Percentiles rank a stretch among this genome's conserved stretches.
phyloP scores from a whole-genome alignment of 352 stramenopile species.

The Phytophthora pini region DNA sequence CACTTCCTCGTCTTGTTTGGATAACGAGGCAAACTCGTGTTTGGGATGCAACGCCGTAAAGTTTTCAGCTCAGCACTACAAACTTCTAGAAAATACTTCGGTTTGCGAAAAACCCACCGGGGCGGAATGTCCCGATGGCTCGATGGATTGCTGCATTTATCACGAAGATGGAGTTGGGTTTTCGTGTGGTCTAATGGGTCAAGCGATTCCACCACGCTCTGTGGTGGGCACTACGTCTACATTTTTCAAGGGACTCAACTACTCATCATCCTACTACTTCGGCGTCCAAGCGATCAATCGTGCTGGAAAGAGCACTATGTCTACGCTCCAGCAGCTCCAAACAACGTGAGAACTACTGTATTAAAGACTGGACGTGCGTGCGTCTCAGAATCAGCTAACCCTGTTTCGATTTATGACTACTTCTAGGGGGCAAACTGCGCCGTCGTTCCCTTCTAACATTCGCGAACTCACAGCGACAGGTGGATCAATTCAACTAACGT shows the following conservation, averaged over 20 bases:
- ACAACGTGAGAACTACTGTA: constrained; percentile 39
- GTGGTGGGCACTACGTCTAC: constrained; percentile 45
- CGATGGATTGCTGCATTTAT: constrained; percentile 52
- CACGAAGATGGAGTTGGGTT: constrained; percentile 17
- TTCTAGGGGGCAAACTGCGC: constrained; percentile 42
- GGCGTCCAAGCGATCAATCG: constrained; percentile 56
- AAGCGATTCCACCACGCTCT: constrained; percentile 16
- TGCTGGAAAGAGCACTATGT: constrained; percentile 42
- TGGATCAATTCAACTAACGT: constrained; percentile 50
- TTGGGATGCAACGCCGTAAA: constrained; percentile 40
- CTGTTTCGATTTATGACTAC: too few relatives aligned
- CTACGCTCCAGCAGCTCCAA: constrained; percentile 34
- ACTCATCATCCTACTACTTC: constrained; percentile 62
- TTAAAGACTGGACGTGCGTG: too few relatives aligned
- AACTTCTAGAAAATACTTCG: constrained; percentile 7
- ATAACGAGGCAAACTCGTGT: constrained; percentile 23
- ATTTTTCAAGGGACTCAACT: constrained; percentile 48
- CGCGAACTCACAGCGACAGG: constrained; percentile 39
- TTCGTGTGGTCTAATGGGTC: constrained; percentile 32
- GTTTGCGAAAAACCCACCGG: constrained; percentile 28
- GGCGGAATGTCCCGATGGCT: constrained; percentile 45
- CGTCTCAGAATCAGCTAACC: too few relatives aligned
- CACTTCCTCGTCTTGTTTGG: constrained; percentile 40
- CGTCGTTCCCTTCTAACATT: constrained; percentile 42
- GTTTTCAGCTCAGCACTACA: constrained; percentile 32